Conservation (phyloP, 2,329 filamentous ascomycete genomes). For the Claviceps humidiphila region DNA sequence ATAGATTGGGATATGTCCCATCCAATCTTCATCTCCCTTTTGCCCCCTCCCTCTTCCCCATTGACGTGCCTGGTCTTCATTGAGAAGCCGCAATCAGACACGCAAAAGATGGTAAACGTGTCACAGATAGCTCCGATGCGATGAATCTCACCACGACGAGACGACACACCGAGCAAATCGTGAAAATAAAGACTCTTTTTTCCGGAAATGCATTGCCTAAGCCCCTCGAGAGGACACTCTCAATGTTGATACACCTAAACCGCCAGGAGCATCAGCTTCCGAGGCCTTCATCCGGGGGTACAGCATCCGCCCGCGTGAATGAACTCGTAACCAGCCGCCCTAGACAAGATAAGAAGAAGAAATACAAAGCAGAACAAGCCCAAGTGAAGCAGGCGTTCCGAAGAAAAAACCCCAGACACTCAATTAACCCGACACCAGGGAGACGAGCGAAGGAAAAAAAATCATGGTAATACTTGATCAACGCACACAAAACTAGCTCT, state of each 20-base stretch:
- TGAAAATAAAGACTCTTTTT: neutral
- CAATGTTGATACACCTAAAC: neutral
- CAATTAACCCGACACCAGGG: constrained; percentile 1
- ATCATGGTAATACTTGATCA: constrained; percentile 1
- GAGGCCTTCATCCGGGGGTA: neutral
- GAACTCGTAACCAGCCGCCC: no score
- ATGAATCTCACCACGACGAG: no score
- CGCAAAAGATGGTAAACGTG: no score
- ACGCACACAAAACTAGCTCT: constrained; percentile 4
- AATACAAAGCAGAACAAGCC: neutral
- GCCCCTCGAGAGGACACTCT: constrained; percentile 1
- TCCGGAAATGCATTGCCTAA: constrained; percentile 1
- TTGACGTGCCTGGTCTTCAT: no score
- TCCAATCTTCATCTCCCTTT: no score
- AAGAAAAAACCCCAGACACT: neutral
- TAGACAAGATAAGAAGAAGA: neutral
- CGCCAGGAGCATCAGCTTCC: neutral
- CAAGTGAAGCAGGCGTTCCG: neutral
- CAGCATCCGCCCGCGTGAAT: neutral
- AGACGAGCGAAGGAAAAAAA: neutral
- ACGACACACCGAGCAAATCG: no score
- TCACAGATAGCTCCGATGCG: no score
- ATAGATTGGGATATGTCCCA: no score
- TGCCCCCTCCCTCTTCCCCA: no score
- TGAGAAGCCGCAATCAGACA: no score